Evolutionary conservation across 148 eudicot genomes (phyloP), one percentile per base, ranked within the genome.

Genomic region (Camellia lanceoleosa): DNA sequence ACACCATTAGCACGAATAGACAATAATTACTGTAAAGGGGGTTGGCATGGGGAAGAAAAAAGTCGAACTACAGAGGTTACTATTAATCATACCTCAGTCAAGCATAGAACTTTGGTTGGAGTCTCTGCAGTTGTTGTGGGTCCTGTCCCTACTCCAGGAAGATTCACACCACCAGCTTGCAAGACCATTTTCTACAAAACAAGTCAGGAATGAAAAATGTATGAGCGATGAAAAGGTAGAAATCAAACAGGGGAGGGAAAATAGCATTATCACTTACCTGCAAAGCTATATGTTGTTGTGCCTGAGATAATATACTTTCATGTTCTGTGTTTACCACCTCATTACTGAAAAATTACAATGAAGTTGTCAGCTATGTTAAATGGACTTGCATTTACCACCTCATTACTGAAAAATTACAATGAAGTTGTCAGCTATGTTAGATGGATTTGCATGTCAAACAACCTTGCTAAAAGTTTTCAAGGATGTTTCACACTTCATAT

Each of bases 61-160:
- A 23, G 4, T 74, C 49, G 58, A 54, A 71, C 60, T 51, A 49
- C 74, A 71, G 58, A 56, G 62, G 38, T 30, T 30, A 30, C 38
- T 30, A 30, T 38, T 46, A 11, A 66, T n/a, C 1, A 16, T 88
- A 93, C 97, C 91, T 95, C 91, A 77, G 89, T 85, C 85, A 95
- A 84, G 87, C 98, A 95, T 64, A 95, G 86, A 81, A 95, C 80
- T 86, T 93, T 95, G 30, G 97, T 95, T 76, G 95, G 90, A 82
- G 44, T 61, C 80, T 84, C 98, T 18, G 84, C 67, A 59, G 83
- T 64, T n/a, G 46, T 82, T 10, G 62, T 5, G 74, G 84, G 19
- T 41, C 78, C 68, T 67, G 43, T 49, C 13, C 56, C 82, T 62
- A 77, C 84, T 43, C 86, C 88, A 75, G 85, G 86, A 84, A 86